A percentile compares a stretch with the other conserved stretches of the same genome.
Conservation (phyloP, 202 grass and related monocot species). For the Panicum virgatum region DNA sequence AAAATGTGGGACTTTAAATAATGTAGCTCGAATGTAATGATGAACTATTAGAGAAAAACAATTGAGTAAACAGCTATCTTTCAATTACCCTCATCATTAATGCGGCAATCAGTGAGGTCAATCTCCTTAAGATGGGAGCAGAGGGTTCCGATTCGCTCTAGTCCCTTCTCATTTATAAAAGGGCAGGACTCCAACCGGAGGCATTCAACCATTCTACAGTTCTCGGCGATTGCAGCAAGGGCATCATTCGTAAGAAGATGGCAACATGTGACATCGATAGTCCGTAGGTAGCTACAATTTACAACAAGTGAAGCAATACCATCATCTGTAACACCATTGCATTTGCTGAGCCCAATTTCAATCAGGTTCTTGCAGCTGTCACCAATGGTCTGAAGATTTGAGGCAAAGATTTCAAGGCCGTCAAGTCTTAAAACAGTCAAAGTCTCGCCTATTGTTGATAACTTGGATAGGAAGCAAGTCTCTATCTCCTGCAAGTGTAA, state of each 20-base stretch:
- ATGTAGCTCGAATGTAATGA: not conserved
- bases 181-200: constrained; percentile 76
- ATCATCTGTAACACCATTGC: constrained; percentile 72
- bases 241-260: constrained; percentile 59
- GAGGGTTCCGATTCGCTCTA: constrained; percentile 50
- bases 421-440: constrained; percentile 85
- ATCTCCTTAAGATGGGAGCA: constrained; percentile 82
- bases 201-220: constrained; percentile 66
- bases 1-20: constrained; percentile 26
- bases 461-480: constrained; percentile 59
- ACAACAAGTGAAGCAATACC: constrained; percentile 62
- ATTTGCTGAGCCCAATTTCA: constrained; percentile 97
- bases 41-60: not conserved
- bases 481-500: constrained; percentile 65
- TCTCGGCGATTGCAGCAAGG: constrained; percentile 66
- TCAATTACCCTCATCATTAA: constrained; percentile 64
- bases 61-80: not conserved
- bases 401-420: constrained; percentile 61
- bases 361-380: constrained; percentile 68
- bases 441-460: constrained; percentile 49
- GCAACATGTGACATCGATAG: constrained; percentile 84
- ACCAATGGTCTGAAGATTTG: constrained; percentile 58
- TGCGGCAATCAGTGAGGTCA: constrained; percentile 89
- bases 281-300: constrained; percentile 57
- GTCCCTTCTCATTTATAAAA: constrained; percentile 76